Evolutionary conservation across 108 stramenopile genomes (phyloP).

Genomic region (Conticribra guillardii): DNA sequence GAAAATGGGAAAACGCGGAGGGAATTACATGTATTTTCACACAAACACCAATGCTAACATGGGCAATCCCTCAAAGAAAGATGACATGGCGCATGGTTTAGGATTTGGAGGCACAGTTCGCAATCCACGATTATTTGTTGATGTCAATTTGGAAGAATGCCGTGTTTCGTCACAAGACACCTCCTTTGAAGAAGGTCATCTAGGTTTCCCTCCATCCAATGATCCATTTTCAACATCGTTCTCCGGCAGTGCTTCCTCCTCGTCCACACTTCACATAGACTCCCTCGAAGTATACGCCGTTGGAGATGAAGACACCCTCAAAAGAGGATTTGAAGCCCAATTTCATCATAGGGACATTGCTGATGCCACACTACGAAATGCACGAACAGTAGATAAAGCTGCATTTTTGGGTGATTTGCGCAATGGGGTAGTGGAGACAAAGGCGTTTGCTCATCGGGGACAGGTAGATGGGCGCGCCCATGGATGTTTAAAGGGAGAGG

Average conservation of each 20-base stretch:
- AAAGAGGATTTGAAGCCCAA: constrained; percentile 61
- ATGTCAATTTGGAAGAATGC: constrained; percentile 71
- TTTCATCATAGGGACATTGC: constrained; percentile 61
- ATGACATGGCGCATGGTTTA: constrained; percentile 76
- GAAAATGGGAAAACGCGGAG: constrained; percentile 55
- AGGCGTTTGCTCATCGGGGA: constrained; percentile 77
- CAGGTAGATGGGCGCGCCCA: constrained; percentile 73
- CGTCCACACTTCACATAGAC: constrained; percentile 59
- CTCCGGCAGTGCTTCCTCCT: constrained; percentile 12
- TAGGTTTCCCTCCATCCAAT: constrained; percentile 41
- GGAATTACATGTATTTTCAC: constrained; percentile 80
- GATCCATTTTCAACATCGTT: constrained; percentile 26
- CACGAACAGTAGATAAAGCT: constrained; percentile 83
- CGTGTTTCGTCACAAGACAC: constrained; percentile 57
- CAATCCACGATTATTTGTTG: constrained; percentile 73
- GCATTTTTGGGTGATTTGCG: constrained; percentile 83
- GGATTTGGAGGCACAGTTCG: constrained; percentile 82
- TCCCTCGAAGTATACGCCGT: constrained; percentile 84
- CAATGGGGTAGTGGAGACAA: constrained; percentile 74
- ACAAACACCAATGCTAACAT: constrained; percentile 30
- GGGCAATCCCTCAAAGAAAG: constrained; percentile 56
- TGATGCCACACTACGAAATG: constrained; percentile 66
- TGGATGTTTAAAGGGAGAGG: constrained; percentile 30
- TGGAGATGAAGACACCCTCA: constrained; percentile 70
- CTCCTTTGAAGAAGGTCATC: constrained; percentile 73